phyloP scores from a whole-genome alignment of 78 protist species.

The Guillardia theta region DNA sequence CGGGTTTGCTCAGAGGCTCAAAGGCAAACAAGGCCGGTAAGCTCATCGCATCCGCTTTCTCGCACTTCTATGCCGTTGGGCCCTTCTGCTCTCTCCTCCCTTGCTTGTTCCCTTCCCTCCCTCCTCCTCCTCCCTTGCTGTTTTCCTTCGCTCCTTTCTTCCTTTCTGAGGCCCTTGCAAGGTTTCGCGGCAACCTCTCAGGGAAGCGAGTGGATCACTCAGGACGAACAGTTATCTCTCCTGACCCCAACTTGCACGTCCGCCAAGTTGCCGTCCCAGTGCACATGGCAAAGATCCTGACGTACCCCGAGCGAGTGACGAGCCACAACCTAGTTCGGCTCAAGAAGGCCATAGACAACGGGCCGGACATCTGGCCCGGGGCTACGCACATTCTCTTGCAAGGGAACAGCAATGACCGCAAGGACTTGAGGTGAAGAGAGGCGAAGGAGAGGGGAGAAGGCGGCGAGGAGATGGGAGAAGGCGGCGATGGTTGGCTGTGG shows the following conservation, averaged over 20 bases:
- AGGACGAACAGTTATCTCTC: conserved; percentile 98
- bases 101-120: background rate
- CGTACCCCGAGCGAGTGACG: conserved; percentile 92
- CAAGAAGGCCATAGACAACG: conserved; percentile 60
- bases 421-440: too few relatives aligned
- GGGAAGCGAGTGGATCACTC: conserved; percentile 99
- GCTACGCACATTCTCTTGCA: conserved; percentile 73
- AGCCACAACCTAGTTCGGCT: conserved; percentile 69
- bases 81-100: background rate
- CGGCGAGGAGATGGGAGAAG: too few relatives aligned
- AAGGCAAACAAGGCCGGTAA: conserved; percentile 91
- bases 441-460: too few relatives aligned
- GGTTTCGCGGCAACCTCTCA: conserved; percentile 69
- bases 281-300: conserved; percentile 84
- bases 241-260: conserved; percentile 97
- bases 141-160: background rate
- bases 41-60: background rate
- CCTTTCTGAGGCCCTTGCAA: background rate
- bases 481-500: too few relatives aligned
- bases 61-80: background rate
- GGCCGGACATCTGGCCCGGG: conserved; percentile 84
- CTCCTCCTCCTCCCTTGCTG: background rate
- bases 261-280: conserved; percentile 91
- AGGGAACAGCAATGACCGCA: conserved; percentile 65
- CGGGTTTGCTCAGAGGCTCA: conserved; percentile 94